Base-by-base conservation (phyloP, 305 asterid species). In the Salvia sclarea region DNA sequence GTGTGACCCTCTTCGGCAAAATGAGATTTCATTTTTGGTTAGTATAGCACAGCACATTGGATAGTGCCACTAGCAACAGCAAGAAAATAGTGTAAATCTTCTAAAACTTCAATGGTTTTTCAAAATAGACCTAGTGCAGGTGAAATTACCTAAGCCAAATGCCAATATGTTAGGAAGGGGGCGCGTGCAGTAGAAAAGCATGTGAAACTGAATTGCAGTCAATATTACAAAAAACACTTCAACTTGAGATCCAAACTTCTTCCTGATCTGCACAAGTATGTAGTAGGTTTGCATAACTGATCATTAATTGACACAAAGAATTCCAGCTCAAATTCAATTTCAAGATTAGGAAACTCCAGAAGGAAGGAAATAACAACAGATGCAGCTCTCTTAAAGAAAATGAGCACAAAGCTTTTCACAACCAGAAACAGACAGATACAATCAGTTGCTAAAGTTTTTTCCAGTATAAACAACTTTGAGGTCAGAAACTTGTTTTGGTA, bases 101-200 rank as follows among this genome's bases (percentile, higher is more conserved):
- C 47, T 59, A 57, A 60, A 30, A 64, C 37, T 13, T 60, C 38
- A 56, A 37, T 35, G 6, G 21, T 9, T 48, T 44, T 38, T 11
- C 3, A 52, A 74, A 24, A 40, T 25, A 54, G 59, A 65, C 72
- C 62, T 33, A 70, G 47, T 12, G 72, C 54, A 72, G 12, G 72
- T 11, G 52, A 65, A 64, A 72, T 70, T 79, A 94, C 99, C 99
- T 84, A 91, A 77, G 69, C 92, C 89, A 86, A 91, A 86, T 17
- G 99, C 99, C 75, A 91, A 79, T 76, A 89, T 73, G 68, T 94
- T 94, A 63, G 99, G 99, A 80, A 94, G 99, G 40, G 99, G 95
- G 16, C 99, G 95, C 0, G 99, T 79, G 85, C 96, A 87, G 80
- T 94, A 94, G 85, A 94, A 94, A 83, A 94, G 79, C 81, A 82